Base-by-base conservation (phyloP, 2,329 filamentous ascomycete genomes). In the Colletotrichum melonis region DNA sequence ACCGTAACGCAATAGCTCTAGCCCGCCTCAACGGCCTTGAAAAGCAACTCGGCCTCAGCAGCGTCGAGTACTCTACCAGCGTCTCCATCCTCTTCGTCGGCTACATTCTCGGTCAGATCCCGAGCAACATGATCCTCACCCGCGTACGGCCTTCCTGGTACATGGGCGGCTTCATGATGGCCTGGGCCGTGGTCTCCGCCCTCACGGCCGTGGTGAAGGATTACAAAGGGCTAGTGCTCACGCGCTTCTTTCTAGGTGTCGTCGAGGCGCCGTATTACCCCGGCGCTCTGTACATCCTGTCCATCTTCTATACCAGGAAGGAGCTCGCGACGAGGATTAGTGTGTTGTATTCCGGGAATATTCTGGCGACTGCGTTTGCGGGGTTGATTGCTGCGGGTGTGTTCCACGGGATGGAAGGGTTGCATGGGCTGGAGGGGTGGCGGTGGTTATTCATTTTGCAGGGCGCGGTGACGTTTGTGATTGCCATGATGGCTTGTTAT, bases 221-320 rank as follows among this genome's bases (percentile, higher is more conserved):
- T 52, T 87, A 85, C 67, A 79, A 76, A 0, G 84, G 82, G 0
- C 81, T 87, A 19, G 78, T 87, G 0, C 78, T 77, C 3, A 80
- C 78, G 2, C 79, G 82, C n/a, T 84, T 84, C 77, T 82, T 84
- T 55, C 78, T 83, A 0, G 49, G 84, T 1, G 75, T 86, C 0
- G 81, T 82, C 0, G 84, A 86, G 63, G 83, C 84, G 1, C 82
- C 83, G 0, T 82, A 83, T 38, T 83, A 81, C 65, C 80, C 79
- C 0, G 80, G 82, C 24, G 80, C 77, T 1, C 63, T 81, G 3
- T 81, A 81, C 55, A 83, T 89, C 49, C 80, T 90, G 4, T 86
- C 85, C 0, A 85, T 87, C 38, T 90, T 88, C 79, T 91, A 90
- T 78, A 89, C 87, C 2, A 81, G 86, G 26, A 86, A 88, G 75